Base-by-base conservation (phyloP, 768 basidiomycete species). In the Mycena maculata region DNA sequence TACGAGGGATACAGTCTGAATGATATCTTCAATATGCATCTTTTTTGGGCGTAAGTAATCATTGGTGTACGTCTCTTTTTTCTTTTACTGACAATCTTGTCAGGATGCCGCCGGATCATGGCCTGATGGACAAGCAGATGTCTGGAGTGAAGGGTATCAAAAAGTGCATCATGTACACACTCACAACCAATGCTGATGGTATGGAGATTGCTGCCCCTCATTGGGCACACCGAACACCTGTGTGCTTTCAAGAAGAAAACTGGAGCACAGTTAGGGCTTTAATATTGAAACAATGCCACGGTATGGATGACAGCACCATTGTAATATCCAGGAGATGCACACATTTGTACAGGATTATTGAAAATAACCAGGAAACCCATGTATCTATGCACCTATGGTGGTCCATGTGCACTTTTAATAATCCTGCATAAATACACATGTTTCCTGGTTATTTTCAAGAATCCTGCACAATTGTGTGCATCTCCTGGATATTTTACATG, bases 1-100 rank as follows among this genome's bases (percentile, higher is more conserved):
- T 56, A 76, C 12, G 23, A 62, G 66, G 73, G 74, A 0, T 82
- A 81, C 60, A 18, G 56, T 25, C 60, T 67, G 9, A 30, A 60
- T 8, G 78, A 83, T 52, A 72, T 78, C 20, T 83, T 79, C 38
- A 83, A 82, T 60, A 72, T 76, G 64, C 80, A 83, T 0, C 65
- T 80, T 0, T 81, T 80, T 59, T 81, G 76, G 76, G 78, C 48
- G 73, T 81, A 65, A 20, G 74, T 70, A 59, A 31, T 47, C n/a
- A n/a, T 54, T 47, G 16, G 33, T 58, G 30, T 28, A 15, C 23
- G 50, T 30, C 4, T 20, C 36, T 20, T 28, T 3, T 47, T 5
- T 15, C 20, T 22, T 4, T 36, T 27, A 10, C 44, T 50, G 45
- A 36, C 36, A 8, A 28, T 27, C n/a, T 47, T 11, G 16, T 23